A percentile compares a stretch with the other conserved stretches of the same genome.
These are phyloP conservation scores for Polysphondylium violaceum DNA, from an alignment of 78 protist genomes.

Conservation along the genomic window DNA sequence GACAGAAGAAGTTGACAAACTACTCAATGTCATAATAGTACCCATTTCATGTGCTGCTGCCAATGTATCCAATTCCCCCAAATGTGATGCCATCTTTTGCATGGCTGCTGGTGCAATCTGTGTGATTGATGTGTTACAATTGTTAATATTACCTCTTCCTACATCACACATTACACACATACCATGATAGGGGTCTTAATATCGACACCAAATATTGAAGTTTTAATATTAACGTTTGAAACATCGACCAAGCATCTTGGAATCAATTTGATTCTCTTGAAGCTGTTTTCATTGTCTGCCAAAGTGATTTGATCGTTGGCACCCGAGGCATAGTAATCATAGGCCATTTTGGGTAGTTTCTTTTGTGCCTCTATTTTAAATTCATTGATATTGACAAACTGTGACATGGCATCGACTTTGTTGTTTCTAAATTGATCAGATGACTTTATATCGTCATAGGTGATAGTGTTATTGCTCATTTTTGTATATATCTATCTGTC, in stretches of 20 bases:
- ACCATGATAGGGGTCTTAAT: slow-evolving; percentile 29
- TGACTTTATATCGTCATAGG: too few relatives aligned
- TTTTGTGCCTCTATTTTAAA: slow-evolving; percentile 32
- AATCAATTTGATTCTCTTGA: slow-evolving; percentile 25
- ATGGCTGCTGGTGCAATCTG: slow-evolving; percentile 75
- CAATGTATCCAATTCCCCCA: slow-evolving; percentile 55
- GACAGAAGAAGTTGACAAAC: slow-evolving; percentile 65
- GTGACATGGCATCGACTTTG: neutral
- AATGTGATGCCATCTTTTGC: slow-evolving; percentile 70
- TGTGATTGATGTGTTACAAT: too few relatives aligned
- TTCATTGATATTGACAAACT: slow-evolving; percentile 20
- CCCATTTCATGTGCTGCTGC: slow-evolving; percentile 56
- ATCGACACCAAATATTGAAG: slow-evolving; percentile 15
- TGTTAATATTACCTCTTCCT: too few relatives aligned
- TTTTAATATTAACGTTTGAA: slow-evolving; percentile 10
- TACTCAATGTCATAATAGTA: slow-evolving; percentile 61
- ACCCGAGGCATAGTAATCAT: slow-evolving; percentile 82
- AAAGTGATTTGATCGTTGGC: slow-evolving; percentile 57
- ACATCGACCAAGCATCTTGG: slow-evolving; percentile 65
- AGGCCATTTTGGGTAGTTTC: slow-evolving; percentile 60
- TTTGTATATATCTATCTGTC: too few relatives aligned
- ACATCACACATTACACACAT: too few relatives aligned
- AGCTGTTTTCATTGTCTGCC: slow-evolving; percentile 48
- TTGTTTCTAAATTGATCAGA: slow-evolving; percentile 29
- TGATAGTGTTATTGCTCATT: too few relatives aligned